Conservation (phyloP, 129 eudicot genomes). For the Sambucus nigra region DNA sequence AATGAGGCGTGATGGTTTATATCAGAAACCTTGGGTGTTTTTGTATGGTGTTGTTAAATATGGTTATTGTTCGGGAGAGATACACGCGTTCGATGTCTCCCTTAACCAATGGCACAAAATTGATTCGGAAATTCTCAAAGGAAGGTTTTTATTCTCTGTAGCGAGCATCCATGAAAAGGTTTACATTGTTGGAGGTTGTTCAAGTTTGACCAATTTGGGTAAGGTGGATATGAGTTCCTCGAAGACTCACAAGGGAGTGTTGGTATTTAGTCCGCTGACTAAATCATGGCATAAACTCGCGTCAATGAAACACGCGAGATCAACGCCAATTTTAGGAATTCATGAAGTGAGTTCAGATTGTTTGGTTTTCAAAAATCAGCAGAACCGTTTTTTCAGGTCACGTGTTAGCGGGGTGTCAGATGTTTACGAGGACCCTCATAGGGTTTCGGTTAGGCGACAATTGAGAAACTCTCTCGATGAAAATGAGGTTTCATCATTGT, state of each 20-base stretch:
- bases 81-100: conserved; percentile 75
- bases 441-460: conserved; percentile 82
- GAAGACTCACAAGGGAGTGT: conserved; percentile 83
- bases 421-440: conserved; percentile 93
- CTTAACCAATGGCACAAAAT: conserved; percentile 64
- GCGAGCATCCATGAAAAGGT: conserved; percentile 54
- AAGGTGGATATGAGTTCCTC: conserved; percentile 69
- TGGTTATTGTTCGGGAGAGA: conserved; percentile 85
- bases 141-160: conserved; percentile 78
- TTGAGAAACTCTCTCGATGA: conserved; percentile 47
- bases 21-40: conserved; percentile 75
- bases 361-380: conserved; percentile 35
- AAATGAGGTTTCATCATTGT: conserved; percentile 29
- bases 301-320: conserved; percentile 78
- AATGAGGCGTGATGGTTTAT: conserved; percentile 45
- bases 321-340: conserved; percentile 68
- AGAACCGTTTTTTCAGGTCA: conserved; percentile 40
- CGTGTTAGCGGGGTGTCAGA: conserved; percentile 80
- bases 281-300: conserved; percentile 72
- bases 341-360: conserved; percentile 48
- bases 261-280: conserved; percentile 67
- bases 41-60: conserved; percentile 68
- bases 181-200: conserved; percentile 82
- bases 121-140: conserved; percentile 55
- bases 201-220: conserved; percentile 78